Base-by-base conservation (phyloP, 306 rosid species). In the Ceratonia siliqua region DNA sequence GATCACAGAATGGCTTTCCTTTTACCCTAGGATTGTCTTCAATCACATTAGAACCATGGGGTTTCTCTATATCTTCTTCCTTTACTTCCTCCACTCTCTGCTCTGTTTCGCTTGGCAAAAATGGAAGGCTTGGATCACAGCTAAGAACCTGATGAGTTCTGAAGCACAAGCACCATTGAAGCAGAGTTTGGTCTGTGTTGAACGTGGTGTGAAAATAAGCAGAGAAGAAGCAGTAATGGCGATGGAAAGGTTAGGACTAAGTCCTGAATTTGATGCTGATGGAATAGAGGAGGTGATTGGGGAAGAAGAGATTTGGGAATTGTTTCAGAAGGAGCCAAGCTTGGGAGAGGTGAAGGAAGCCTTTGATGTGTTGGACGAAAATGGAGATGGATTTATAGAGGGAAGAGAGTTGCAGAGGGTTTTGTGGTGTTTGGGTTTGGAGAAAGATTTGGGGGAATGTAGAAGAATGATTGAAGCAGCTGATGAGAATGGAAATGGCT, bases 311-410 rank as follows among this genome's bases (percentile, higher is more conserved):
- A 28, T 84, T 43, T 39, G 2, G 22, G 0, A 81, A 28, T 25
- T 87, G 62, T 80, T 85, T 28, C 89, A 71, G 15, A 78, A 68
- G 61, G 89, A 81, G 36, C 81, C 81, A 2, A 75, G 79, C 46
- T 35, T 85, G 70, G 87, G 35, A 48, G 89, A 82, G 81, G 42
- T 87, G 50, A 69, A 78, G 41, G 87, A 78, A 64, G 83, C 87
- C 17, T 87, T 87, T 57, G 61, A 81, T 43, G 89, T 87, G 68
- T 87, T 85, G 48, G 89, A 87, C 62, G 78, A 67, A 62, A 85
- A 85, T n/a, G 76, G 71, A 52, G 86, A 87, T 66, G 89, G 92
- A 20, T 78, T 80, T 39, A 83, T 83, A 43, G 83, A 77, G 6
- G 89, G 82, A 13, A n/a, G 6, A 24, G 89, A 87, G 38, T 72